These are phyloP conservation scores for Cucumis cinereus DNA, from an alignment of 306 rosid genomes.

Conservation along the genomic window DNA sequence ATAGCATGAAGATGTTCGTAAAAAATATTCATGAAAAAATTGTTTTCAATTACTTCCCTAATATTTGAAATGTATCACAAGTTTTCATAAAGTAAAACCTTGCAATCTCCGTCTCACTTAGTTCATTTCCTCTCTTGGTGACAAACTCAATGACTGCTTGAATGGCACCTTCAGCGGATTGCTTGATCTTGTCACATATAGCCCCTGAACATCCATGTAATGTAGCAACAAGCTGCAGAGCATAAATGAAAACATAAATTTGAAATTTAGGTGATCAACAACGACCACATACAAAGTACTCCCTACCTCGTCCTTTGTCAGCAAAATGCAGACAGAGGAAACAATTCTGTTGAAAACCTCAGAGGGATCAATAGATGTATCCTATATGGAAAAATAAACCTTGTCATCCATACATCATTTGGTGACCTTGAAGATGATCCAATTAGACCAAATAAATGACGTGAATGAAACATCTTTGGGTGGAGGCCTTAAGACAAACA, in stretches of 20 bases:
- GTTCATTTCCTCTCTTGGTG: conserved; percentile 63
- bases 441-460: background rate
- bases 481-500: conserved; percentile 20
- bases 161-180: conserved; percentile 95
- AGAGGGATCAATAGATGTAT: conserved; percentile 91
- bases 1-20: background rate
- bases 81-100: conserved; percentile 36
- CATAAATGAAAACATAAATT: background rate
- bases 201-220: conserved; percentile 73
- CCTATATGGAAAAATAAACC: conserved; percentile 37
- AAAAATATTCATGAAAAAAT: conserved; percentile 14
- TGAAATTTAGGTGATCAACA: background rate
- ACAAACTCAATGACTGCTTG: conserved; percentile 86
- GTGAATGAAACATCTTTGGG: conserved; percentile 2
- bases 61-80: conserved; percentile 6
- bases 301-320: conserved; percentile 80
- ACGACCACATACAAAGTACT: background rate
- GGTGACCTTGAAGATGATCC: conserved; percentile 6
- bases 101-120: conserved; percentile 67
- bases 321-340: conserved; percentile 66
- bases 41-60: conserved; percentile 1
- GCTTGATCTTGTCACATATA: conserved; percentile 82
- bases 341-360: conserved; percentile 93
- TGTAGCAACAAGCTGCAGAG: conserved; percentile 70
- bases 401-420: background rate